phyloP scores from a whole-genome alignment of 768 basidiomycete genomes.

The Coprinopsis sp. region DNA sequence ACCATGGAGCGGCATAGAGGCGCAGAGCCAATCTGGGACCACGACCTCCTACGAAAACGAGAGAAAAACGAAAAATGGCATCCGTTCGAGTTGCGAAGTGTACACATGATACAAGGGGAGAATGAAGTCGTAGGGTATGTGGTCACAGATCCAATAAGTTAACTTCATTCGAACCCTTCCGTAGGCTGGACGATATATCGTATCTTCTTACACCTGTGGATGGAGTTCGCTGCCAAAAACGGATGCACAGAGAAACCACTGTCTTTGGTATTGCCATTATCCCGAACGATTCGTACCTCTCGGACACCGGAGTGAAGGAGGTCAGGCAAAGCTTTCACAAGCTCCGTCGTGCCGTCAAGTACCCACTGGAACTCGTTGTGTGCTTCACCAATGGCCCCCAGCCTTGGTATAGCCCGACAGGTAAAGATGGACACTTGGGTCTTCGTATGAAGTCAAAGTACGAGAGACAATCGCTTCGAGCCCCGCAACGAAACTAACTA shows the following conservation, averaged over 20 bases:
- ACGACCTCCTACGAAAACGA: too few relatives aligned
- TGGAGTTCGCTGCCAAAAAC: neutral
- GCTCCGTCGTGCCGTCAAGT: neutral
- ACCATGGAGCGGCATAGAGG: too few relatives aligned
- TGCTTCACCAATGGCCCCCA: neutral
- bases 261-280: neutral
- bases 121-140: neutral
- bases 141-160: neutral
- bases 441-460: neutral
- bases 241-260: neutral
- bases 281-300: neutral
- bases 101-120: too few relatives aligned
- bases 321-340: neutral
- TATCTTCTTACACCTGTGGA: neutral
- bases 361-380: neutral
- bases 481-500: too few relatives aligned
- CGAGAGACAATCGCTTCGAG: neutral
- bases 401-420: neutral
- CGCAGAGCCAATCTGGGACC: too few relatives aligned
- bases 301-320: neutral
- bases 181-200: slow-evolving; percentile 4
- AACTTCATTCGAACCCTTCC: neutral
- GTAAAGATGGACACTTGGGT: neutral
- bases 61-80: too few relatives aligned
- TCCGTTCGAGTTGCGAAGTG: too few relatives aligned